A percentile compares a stretch with the other conserved stretches of the same genome.
Conservation (phyloP, 345 rosid genomes). For the Salix arbutifolia region DNA sequence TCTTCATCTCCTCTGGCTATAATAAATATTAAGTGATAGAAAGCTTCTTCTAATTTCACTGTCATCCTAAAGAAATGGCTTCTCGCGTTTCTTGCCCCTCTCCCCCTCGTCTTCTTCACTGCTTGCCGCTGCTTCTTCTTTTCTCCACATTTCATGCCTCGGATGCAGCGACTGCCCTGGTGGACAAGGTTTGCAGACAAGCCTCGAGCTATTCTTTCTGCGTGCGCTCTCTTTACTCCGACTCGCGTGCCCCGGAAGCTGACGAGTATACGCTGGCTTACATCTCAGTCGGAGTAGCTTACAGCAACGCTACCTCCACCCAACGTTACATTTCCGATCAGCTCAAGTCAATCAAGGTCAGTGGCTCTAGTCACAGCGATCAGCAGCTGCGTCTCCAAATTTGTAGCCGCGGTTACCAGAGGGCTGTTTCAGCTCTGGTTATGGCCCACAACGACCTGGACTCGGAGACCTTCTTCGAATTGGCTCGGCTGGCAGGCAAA, state of each 20-base stretch:
- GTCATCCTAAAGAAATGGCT: too few relatives aligned
- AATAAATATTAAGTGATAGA: too few relatives aligned
- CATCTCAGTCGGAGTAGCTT: constrained; percentile 37
- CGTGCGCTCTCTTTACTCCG: constrained; percentile 36
- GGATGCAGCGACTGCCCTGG: constrained; percentile 15
- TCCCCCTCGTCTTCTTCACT: neutral
- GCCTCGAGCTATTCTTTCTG: constrained; percentile 26
- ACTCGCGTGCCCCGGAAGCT: constrained; percentile 34
- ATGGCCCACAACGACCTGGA: constrained; percentile 36
- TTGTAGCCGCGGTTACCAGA: constrained; percentile 20
- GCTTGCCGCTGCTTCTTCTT: neutral
- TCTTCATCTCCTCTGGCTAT: too few relatives aligned
- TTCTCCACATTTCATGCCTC: neutral
- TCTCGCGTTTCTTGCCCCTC: neutral
- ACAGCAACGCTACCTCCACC: constrained; percentile 32
- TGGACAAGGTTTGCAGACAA: constrained; percentile 29
- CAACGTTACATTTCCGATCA: constrained; percentile 18
- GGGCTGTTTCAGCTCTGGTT: constrained; percentile 18
- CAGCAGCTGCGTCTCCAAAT: constrained; percentile 13
- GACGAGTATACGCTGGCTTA: constrained; percentile 32
- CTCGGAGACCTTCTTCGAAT: constrained; percentile 34
- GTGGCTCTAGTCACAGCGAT: neutral
- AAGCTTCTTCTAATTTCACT: neutral
- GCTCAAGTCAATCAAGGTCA: neutral
- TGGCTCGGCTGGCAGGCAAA: constrained; percentile 16